Evolutionary conservation across 2,329 filamentous ascomycete genomes (phyloP), one percentile per base, ranked within the genome.

Genomic region (Metarhizium anisopliae): DNA sequence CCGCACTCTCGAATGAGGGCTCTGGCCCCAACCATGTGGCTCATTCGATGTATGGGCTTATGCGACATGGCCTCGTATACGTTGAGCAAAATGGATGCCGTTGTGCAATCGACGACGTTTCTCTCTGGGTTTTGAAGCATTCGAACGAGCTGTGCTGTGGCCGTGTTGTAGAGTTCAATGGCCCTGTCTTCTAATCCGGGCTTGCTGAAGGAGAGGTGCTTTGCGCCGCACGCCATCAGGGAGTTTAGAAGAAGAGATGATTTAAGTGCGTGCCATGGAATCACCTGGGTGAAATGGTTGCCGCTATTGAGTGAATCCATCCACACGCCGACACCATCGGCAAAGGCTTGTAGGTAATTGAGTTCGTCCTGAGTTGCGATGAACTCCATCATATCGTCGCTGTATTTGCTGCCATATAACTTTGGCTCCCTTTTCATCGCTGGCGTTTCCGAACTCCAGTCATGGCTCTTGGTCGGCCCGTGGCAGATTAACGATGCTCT

Each of bases 51-150:
- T 42, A 86, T 76, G 5, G 87, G 84, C 61, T 83, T 83, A 66
- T 93, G 88, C 51, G 84, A 90, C 90, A 96, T 95, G 63, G 92
- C 86, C 69, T 96, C 91, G 71, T 95, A 96, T 3, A 95, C 88
- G 63, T 95, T 93, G 36, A 97, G 79, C 7, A 95, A 86, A 14
- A 95, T 86, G 2, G 93, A 91, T 0, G 90, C 90, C 0, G 88
- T 89, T 7, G 92, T 90, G 68, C 91, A 96, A 54, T 95, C 85
- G 32, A 86, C 83, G 1, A 85, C 90, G 66, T 96, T 87, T 1
- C 91, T 83, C 61, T 94, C 87, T 0, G 90, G 90, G 64, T 96
- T 90, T 67, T 94, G 89, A 47, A 96, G 73, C 52, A 83, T 86
- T 50, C 84, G 82, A 14, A 95, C 75, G 2, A 96, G 78, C 60